Evolutionary conservation across 202 grass and related monocot genomes (phyloP), one percentile per base, ranked within the genome.

Genomic region (Bolboschoenoplectus hybrid): DNA sequence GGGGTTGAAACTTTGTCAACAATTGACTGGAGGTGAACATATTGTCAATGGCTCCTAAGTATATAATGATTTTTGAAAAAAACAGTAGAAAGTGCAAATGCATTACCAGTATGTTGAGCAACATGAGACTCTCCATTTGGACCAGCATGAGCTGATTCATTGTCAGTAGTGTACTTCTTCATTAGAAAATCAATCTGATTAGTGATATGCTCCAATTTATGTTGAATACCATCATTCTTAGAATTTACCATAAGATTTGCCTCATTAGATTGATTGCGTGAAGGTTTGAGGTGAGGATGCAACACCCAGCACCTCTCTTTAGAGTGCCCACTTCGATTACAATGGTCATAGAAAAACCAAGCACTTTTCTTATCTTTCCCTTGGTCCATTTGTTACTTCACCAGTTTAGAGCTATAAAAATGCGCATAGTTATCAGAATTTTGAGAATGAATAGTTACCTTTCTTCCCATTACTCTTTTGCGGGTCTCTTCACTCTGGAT

Each of bases 11-110:
- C 26, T 26, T 26, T 26, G 26, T 26, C 26, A 26, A 26, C 26
- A 26, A 26, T 58, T 32, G 51, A 58, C 55, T 58, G 55, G 55
- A n/a, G 66, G 32, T 38, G 53, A 60, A 43, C 62, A 70, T 56
- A 9, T 49, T 63, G 34, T 38, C 20, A 60, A 50, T 34, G 44
- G 76, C 50, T 34, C 49, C 69, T 20, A 19, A 74, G 11, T 74
- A 40, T 74, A 53, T 66, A 60, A 39, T 53, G 2, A 46, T 71
- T 72, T 80, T 56, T 36, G 47, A 41, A 12, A 67, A 67, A n/a
- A 17, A 62, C 38, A 81, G 85, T 60, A 19, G 61, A 66, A 16
- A 83, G 62, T 11, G 81, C 81, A 49, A 47, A 65, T 6, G 38
- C n/a, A 34, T 64, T 83, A 83, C 51, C 58, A 17, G 20, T 44